These are phyloP conservation scores for Cryptococcus sp. DNA, from an alignment of 1,284 basidiomycete genomes.

Conservation along the genomic window DNA sequence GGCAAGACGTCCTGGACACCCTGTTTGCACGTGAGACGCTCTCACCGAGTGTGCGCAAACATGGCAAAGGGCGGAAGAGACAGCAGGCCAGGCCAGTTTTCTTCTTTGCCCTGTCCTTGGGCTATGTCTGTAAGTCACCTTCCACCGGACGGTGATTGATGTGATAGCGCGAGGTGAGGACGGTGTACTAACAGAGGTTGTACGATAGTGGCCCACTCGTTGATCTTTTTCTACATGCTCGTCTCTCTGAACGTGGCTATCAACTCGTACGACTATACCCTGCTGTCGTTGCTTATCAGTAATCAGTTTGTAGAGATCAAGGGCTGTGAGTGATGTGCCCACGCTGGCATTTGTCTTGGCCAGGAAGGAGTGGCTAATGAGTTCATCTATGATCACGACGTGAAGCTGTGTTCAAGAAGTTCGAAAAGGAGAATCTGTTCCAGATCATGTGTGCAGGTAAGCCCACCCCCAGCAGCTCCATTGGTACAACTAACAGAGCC, in stretches of 20 bases:
- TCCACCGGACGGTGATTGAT: not conserved
- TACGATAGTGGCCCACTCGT: slow-evolving; percentile 72
- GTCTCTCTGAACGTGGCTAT: slow-evolving; percentile 95
- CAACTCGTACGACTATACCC: slow-evolving; percentile 95
- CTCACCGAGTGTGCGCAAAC: slow-evolving; percentile 48
- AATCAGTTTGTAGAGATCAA: slow-evolving; percentile 99
- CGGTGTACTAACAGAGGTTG: not conserved
- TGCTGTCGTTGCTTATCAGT: slow-evolving; percentile 89
- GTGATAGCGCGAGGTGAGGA: not conserved
- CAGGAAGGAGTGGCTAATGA: not conserved
- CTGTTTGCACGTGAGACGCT: slow-evolving; percentile 91
- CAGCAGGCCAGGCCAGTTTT: slow-evolving; percentile 63
- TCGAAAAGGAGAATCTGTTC: slow-evolving; percentile 99
- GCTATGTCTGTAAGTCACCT: slow-evolving; percentile 70
- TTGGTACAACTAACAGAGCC: not conserved
- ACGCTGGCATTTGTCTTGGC: not conserved
- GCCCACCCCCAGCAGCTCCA: slow-evolving; percentile 22
- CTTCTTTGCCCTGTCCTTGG: slow-evolving; percentile 77
- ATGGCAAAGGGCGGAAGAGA: slow-evolving; percentile 46
- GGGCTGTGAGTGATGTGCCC: slow-evolving; percentile 59
- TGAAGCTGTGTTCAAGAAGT: slow-evolving; percentile 89
- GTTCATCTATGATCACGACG: slow-evolving; percentile 1
- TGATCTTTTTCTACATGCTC: slow-evolving; percentile 97
- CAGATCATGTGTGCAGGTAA: slow-evolving; percentile 94
- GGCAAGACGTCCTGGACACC: slow-evolving; percentile 95